Base-by-base conservation (phyloP, 2,329 filamentous ascomycete species). In the Pestalotiopsis sp. region DNA sequence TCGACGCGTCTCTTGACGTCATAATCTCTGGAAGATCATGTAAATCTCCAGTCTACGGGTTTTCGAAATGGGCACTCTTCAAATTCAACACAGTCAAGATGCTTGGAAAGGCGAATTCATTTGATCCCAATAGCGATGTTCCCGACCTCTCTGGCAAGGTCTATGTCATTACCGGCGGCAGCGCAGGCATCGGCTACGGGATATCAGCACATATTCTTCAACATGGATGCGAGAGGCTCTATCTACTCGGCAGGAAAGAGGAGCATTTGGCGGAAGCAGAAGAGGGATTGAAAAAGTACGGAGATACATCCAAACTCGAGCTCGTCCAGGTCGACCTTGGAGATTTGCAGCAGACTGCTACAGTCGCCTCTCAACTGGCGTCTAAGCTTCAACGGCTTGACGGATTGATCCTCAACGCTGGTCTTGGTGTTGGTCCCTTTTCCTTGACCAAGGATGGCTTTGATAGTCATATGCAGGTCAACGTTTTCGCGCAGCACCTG, bases 201-300 rank as follows among this genome's bases (percentile, higher is more conserved):
- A 86, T 87, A 61, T 79, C 82, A 36, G 84, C 85, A 7, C 85
- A 87, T 70, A 76, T 87, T n/a, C 81, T 87, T 3, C 82, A 86
- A 72, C 84, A 86, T 74, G 83, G 83, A 61, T 77, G 82, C 1
- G 75, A 77, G 4, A 84, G 81, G 68, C 80, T 87, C 61, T 84
- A 84, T 69, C 77, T 87, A 3, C 78, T 87, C 4, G 83, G 83
- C 20, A 84, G 83, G 69, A 85, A 86, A 61, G 81, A 84, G 71
- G 76, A 85, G 25, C 83, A 86, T 73, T 79, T 83, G n/a, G 73
- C 79, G 20, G 81, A 84, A 68, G 84, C 84, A 0, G 74, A 82
- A 59, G 76, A 82, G 65, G 78, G 78, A 3, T 76, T 86, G 2
- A 74, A 78, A 68, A 77, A 80, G 45, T 85, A 80, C 70, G 84